Evolutionary conservation across 805 yeast genomes (phyloP), one percentile per base, ranked within the genome.

Genomic region (Suhomyces canberraensis): DNA sequence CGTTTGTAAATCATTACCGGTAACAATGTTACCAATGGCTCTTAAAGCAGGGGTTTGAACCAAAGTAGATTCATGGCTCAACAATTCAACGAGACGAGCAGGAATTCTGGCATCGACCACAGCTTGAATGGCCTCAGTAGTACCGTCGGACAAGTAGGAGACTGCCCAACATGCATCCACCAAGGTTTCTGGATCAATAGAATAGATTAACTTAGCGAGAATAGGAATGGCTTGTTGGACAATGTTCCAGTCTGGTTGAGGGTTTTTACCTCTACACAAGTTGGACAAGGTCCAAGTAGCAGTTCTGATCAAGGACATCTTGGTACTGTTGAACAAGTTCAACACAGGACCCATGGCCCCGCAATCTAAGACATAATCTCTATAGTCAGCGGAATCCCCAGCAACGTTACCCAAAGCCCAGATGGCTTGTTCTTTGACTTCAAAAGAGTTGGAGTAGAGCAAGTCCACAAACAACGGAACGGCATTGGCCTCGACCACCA

Each of bases 381-480:
- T 81, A 72, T 80, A 88, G 28, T 74, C 70, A 7, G 96, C 76
- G 11, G 96, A 87, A 61, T 93, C 98, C 63, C 98, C 98, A 18
- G 98, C 98, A 60, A 93, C 96, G 60, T 93, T 93, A 66, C 98
- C 98, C 48, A 93, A 72, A 19, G 98, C 98, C 98, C 98, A 93
- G 50, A 93, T 91, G 11, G 98, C 98, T 69, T 93, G 98, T 64
- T 93, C 98, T 64, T 88, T 87, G 39, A 93, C 97, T 57, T 93
- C 98, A 40, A 81, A 71, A 28, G 95, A 86, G 40, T 78, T 78
- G 3, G 96, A 84, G 52, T 78, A 75, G 51, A 93, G 73, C 49
- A 93, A 72, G 47, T 82, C 75, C 30, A 93, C 95, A 63, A 93
- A 89, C 37, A 80, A 69, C 14, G 98, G 98, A 29, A 93, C 95